Base-by-base conservation (phyloP, 768 basidiomycete species). In the Psilocybe subaeruginosa region DNA sequence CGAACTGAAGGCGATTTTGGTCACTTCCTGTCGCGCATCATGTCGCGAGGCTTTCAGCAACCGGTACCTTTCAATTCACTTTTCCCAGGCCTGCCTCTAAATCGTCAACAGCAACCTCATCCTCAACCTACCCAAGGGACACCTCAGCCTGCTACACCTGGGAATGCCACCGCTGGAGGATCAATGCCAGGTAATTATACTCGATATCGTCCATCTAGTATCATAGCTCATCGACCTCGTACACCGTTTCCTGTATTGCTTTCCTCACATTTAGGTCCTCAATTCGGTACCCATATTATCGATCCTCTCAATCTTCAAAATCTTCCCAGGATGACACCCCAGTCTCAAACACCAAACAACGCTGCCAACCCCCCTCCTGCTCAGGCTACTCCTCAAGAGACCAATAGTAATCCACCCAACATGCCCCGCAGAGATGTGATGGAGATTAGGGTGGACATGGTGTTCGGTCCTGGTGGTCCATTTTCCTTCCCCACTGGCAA, bases 21-120 rank as follows among this genome's bases (percentile, higher is more conserved):
- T 8, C 30, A 19, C 14, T 4, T 53, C 3, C n/a, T 53, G 31
- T 17, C n/a, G 16, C 51, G 33, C 16, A 43, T 43, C 23, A 23
- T 23, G 23, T 23, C 23, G 27, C 50, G 7, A 23, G 31, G 31
- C 29, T 23, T n/a, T 16, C 55, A 9, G 16, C 55, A 56, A 33
- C 16, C 43, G 55, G 55, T 39, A 50, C 56, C 56, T 39, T 41
- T 58, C 8, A 31, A n/a, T 49, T 58, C 56, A 14, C 56, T 49
- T 27, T 49, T 58, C 30, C 23, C 56, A 4, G 47, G 47, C 47
- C 16, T 58, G 19, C 46, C 30, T 45, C 59, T 58, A 43, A 58
- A 55, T 41, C 48, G 39, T 12, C 65, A 53, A 43, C 63, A 55
- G 9, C 60, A 63, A 29, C 66, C 59, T 14, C 63, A 52, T 39